Conservation (phyloP, 2,329 filamentous ascomycete species). For the Colletotrichum coccodes region DNA sequence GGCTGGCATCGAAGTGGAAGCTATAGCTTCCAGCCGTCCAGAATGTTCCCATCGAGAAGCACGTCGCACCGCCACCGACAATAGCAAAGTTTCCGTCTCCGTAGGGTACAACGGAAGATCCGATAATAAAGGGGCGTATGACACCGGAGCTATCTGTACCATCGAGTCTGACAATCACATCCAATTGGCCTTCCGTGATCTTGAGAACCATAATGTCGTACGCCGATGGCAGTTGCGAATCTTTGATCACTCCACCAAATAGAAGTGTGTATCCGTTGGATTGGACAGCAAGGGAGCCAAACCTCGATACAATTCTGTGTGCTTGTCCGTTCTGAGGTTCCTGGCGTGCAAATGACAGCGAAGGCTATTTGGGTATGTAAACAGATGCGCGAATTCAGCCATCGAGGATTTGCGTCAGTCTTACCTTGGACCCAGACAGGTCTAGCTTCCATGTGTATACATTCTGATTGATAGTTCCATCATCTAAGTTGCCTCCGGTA, state of each 20-base stretch:
- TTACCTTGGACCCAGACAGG: slow-evolving; percentile 48
- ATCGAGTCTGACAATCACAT: slow-evolving; percentile 55
- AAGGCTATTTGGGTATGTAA: background rate
- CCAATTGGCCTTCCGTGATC: slow-evolving; percentile 34
- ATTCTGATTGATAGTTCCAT: slow-evolving; percentile 71
- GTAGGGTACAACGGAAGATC: slow-evolving; percentile 66
- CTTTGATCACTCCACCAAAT: slow-evolving; percentile 55
- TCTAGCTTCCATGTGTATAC: slow-evolving; percentile 73
- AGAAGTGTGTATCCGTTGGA: slow-evolving; percentile 43
- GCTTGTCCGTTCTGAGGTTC: background rate
- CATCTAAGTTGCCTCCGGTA: slow-evolving; percentile 75
- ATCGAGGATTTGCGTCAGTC: slow-evolving; percentile 30
- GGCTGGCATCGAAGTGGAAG: slow-evolving; percentile 39
- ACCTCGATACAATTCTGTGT: slow-evolving; percentile 44
- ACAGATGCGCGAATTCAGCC: background rate
- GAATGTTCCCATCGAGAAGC: slow-evolving; percentile 89
- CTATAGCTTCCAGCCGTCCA: slow-evolving; percentile 75
- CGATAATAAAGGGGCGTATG: slow-evolving; percentile 75
- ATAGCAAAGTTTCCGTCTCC: slow-evolving; percentile 65
- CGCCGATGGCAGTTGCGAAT: slow-evolving; percentile 53
- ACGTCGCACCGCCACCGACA: slow-evolving; percentile 84
- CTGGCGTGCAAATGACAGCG: slow-evolving; percentile 2
- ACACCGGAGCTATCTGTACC: background rate
- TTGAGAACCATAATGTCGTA: slow-evolving; percentile 60
- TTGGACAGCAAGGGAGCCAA: slow-evolving; percentile 52